Base-by-base conservation (phyloP, 805 yeast species). In the Wickerhamomyces tratensis region DNA sequence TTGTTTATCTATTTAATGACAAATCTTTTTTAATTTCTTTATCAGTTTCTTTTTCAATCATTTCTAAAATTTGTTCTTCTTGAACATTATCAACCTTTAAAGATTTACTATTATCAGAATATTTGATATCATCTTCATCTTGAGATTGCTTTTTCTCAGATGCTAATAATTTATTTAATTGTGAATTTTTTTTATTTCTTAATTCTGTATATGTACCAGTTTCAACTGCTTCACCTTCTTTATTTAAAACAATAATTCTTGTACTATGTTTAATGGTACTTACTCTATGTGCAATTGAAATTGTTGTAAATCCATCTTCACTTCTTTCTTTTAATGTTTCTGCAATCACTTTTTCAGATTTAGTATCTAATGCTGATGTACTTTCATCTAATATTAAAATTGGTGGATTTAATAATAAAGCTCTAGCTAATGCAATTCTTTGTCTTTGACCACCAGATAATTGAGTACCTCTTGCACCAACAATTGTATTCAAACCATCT, bases 401-500 rank as follows among this genome's bases (percentile, higher is more conserved):
- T 7, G 81, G 71, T 2, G 98, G 97, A 38, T 79, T 72, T 41
- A 85, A 69, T 41, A 91, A 70, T 41, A 91, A 69, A 0, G 96
- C 86, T 46, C 98, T 72, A 1, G 97, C 96, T 44, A 91, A 69
- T 7, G 96, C 95, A 37, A 91, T 79, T 51, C 98, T 68, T 61
- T 91, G 98, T 64, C 85, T 86, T 60, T 91, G 98, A 13, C 98
- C 98, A 20, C 97, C 98, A 46, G 95, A 83, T 43, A 91, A 68
- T 56, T 87, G 96, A 0, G 94, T 74, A 14, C 94, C 93, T 42
- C 91, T 75, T 1, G 95, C 79, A 0, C 97, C 97, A 15, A 89
- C 86, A 15, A 72, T 66, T 0, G 98, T 91, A 39, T 87, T 82
- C 33, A 87, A 63, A 2, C 87, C 86, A 35, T 82, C 78, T 1